Percentiles rank a stretch among this genome's conserved stretches.
Evolutionary conservation across 805 yeast genomes (phyloP).

Genomic region (Pichia scutulata): DNA sequence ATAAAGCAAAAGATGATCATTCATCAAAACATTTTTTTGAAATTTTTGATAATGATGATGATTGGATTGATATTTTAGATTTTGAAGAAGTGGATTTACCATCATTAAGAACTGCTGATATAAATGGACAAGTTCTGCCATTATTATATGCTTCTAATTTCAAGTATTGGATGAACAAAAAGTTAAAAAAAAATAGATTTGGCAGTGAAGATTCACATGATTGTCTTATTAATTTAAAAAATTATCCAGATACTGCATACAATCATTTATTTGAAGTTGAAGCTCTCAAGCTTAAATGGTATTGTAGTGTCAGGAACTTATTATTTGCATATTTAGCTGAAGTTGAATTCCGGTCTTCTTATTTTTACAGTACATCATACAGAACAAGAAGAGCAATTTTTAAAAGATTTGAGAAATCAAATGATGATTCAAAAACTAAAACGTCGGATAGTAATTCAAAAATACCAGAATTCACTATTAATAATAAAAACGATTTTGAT

Average conservation of each 20-base stretch:
- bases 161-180: constrained; percentile 55
- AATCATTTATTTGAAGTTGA: constrained; percentile 69
- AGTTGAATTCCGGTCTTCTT: constrained; percentile 37
- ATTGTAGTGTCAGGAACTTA: constrained; percentile 56
- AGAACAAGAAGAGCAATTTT: constrained; percentile 23
- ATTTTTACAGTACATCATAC: constrained; percentile 28
- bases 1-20: constrained; percentile 4
- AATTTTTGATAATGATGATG: constrained; percentile 44
- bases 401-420: constrained; percentile 1
- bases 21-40: constrained; percentile 13
- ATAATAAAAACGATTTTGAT: constrained; percentile 36
- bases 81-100: constrained; percentile 49
- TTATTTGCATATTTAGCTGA: constrained; percentile 52
- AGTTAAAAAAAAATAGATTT: constrained; percentile 29
- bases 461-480: neutral
- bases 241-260: constrained; percentile 27
- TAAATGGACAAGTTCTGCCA: constrained; percentile 48
- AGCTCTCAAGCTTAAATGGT: constrained; percentile 73
- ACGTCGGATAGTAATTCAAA: neutral
- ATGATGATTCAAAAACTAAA: neutral
- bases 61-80: constrained; percentile 60
- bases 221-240: constrained; percentile 45
- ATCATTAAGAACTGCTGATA: constrained; percentile 28
- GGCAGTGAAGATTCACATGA: constrained; percentile 51
- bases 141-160: constrained; percentile 62